Percentiles rank a stretch among this genome's conserved stretches.
Evolutionary conservation across 2,329 filamentous ascomycete genomes (phyloP).

Genomic region (Capronia epimyces): DNA sequence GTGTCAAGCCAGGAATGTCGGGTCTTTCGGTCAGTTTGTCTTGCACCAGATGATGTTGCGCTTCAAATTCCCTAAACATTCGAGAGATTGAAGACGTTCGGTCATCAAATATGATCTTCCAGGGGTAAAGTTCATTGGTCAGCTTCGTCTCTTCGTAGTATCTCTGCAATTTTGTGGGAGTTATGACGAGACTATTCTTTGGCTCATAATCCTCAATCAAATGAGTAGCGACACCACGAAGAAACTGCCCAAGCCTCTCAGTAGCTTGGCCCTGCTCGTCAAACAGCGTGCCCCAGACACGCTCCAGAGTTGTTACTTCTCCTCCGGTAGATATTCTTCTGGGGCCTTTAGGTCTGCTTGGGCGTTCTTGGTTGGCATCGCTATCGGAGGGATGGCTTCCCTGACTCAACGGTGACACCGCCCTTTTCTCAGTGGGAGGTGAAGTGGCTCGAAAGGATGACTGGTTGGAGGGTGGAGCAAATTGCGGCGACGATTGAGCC

Average conservation of each 20-base stretch:
- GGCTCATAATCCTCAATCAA: conserved; percentile 67
- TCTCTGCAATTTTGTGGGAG: conserved; percentile 66
- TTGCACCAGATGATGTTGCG: conserved; percentile 62
- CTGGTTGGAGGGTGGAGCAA: conserved; percentile 19
- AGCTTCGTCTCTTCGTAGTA: conserved; percentile 67
- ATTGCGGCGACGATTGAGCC: conserved; percentile 18
- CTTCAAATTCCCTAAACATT: conserved; percentile 52
- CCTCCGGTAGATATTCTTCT: conserved; percentile 38
- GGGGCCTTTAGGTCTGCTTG: conserved; percentile 35
- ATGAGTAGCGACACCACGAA: conserved; percentile 67
- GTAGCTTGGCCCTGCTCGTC: conserved; percentile 63
- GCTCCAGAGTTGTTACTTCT: conserved; percentile 59
- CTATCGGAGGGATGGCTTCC: conserved; percentile 34
- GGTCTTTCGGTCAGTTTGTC: conserved; percentile 49
- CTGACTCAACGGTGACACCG: conserved; percentile 36
- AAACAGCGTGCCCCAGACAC: conserved; percentile 72
- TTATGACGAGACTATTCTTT: conserved; percentile 63
- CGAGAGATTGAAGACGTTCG: conserved; percentile 51
- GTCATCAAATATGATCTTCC: conserved; percentile 58
- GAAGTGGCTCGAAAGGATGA: conserved; percentile 25
- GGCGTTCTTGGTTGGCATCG: conserved; percentile 23
- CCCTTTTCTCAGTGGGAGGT: conserved; percentile 30
- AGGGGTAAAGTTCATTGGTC: conserved; percentile 61
- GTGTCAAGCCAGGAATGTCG: conserved; percentile 60
- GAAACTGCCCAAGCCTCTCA: conserved; percentile 61